Conservation (phyloP, 805 yeast species). For the Candida sanyiensis region DNA sequence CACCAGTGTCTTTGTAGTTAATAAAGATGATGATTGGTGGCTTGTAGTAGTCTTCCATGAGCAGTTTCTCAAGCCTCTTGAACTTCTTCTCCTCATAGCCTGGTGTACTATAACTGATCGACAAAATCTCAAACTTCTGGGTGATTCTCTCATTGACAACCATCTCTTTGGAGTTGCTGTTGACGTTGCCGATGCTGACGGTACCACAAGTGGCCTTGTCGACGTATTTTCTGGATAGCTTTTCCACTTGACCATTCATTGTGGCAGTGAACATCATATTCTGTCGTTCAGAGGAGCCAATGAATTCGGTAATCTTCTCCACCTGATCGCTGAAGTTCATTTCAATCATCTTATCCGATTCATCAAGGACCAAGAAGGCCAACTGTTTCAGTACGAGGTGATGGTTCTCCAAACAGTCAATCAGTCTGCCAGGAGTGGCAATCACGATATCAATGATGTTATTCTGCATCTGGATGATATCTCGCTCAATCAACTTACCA, state of each 20-base stretch:
- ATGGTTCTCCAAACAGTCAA: conserved; percentile 73
- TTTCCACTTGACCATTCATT: conserved; percentile 69
- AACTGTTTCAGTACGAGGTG: conserved; percentile 55
- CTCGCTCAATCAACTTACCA: conserved; percentile 80
- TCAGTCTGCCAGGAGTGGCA: conserved; percentile 90
- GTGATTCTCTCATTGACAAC: conserved; percentile 47
- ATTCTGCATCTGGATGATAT: conserved; percentile 48
- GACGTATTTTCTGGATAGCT: conserved; percentile 58
- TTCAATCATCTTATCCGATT: conserved; percentile 94
- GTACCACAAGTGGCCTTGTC: conserved; percentile 44
- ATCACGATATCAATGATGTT: conserved; percentile 71
- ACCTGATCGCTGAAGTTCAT: conserved; percentile 88
- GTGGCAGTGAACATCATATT: conserved; percentile 96
- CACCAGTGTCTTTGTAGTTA: conserved; percentile 71
- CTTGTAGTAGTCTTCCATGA: conserved; percentile 26
- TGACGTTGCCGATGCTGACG: conserved; percentile 60
- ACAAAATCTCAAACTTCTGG: conserved; percentile 57
- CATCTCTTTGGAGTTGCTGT: conserved; percentile 22
- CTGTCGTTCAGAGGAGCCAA: conserved; percentile 48
- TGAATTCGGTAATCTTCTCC: conserved; percentile 46
- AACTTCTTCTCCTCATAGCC: conserved; percentile 44
- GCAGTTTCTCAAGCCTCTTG: conserved; percentile 35
- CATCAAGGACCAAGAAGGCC: conserved; percentile 74
- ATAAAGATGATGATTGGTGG: conserved; percentile 79
- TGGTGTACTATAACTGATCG: conserved; percentile 24